Base-by-base conservation (phyloP, 257 asterid genomes). In the Solanum medicagineum region DNA sequence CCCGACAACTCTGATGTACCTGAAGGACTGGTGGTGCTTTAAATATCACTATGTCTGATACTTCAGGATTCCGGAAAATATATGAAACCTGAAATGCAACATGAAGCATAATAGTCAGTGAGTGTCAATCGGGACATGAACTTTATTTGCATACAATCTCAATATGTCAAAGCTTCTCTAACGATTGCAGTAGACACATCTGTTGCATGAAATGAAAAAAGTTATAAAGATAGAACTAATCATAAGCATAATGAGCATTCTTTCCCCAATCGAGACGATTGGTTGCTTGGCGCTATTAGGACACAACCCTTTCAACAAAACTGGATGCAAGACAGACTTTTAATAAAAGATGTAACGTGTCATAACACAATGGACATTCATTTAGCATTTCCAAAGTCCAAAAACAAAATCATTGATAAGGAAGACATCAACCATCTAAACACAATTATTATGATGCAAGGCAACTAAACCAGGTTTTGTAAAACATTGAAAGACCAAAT, bases 21-120 rank as follows among this genome's bases (percentile, higher is more conserved):
- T 93, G 98, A 85, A 95, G 97, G 88, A 90, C 86, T 15, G 92
- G 89, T 86, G 99, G 98, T 53, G 98, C 98, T 87, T 87, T 93
- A 88, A 97, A 95, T 57, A 97, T 93, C 85, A 97, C 99, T 71
- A 97, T 94, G 81, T 96, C 99, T 1, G 91, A 92, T 89, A 95
- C 89, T 71, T 92, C 92, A 24, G 99, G 99, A 80, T 94, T 89
- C 91, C 94, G 91, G 89, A 97, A 97, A 20, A 94, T 65, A 83
- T 97, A 97, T 7, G 99, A 94, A 74, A 97, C 96, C 99, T 96
- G 93, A 60, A 87, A 89, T 80, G 84, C 66, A 74, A 66, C 53
- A 20, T 87, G 69, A 56, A 74, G 81, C 71, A 74, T 56, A 70
- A 45, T 32, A 54, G 29, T 22, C 55, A 81, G 56, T 73, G 51